Evolutionary conservation across 305 asterid species (phyloP).

Genomic region (Solanum aculeatissimum): DNA sequence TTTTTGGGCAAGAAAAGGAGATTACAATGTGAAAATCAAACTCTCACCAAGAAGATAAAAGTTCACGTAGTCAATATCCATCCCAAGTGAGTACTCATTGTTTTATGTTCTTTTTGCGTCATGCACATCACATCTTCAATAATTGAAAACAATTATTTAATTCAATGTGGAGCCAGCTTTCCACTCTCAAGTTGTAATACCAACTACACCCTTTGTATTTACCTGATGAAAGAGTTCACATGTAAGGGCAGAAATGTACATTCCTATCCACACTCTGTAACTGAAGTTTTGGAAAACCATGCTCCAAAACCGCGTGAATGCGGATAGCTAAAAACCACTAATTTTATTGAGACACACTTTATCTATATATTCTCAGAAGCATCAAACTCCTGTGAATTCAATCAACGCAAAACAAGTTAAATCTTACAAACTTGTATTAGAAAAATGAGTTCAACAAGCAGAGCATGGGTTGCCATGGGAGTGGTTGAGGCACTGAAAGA

Average conservation of each 20-base stretch:
- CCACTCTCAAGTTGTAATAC: background rate
- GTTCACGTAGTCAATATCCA: no score
- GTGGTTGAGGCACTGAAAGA: conserved; percentile 6
- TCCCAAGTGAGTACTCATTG: background rate
- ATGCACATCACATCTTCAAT: background rate
- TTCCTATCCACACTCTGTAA: background rate
- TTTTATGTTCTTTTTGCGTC: background rate
- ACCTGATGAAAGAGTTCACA: background rate
- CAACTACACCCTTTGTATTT: background rate
- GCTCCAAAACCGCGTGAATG: background rate
- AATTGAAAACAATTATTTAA: background rate
- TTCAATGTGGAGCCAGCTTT: background rate
- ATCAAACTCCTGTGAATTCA: background rate
- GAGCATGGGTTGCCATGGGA: conserved; percentile 5
- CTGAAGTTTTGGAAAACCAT: background rate
- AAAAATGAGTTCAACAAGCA: background rate
- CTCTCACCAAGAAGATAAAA: no score
- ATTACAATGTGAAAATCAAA: no score
- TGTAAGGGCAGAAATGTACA: background rate
- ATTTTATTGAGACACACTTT: background rate
- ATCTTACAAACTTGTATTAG: background rate
- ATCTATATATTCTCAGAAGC: background rate
- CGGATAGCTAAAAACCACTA: background rate
- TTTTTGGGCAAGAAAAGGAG: no score
- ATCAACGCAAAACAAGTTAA: background rate